Evolutionary conservation across 2,329 filamentous ascomycete genomes (phyloP).

Genomic region (Metarhizium guizhouense): DNA sequence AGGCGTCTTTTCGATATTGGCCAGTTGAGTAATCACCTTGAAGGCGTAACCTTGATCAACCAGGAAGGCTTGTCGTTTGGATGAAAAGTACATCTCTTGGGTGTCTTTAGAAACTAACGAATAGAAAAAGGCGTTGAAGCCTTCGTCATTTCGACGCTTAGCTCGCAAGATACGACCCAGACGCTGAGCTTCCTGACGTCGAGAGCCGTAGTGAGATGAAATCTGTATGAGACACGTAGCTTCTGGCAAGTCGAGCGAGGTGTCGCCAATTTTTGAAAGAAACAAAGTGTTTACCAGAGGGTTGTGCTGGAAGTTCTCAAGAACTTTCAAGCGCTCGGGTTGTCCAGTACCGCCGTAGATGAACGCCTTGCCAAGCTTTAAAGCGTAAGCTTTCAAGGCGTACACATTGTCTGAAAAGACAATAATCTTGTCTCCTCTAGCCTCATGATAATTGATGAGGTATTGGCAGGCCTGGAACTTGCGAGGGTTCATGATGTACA

Average conservation of each 20-base stretch:
- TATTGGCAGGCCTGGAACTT: conserved; percentile 98
- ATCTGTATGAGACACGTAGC: conserved; percentile 96
- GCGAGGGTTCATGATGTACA: conserved; percentile 95
- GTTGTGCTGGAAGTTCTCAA: conserved; percentile 94
- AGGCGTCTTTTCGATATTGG: conserved; percentile 78
- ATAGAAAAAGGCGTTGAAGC: conserved; percentile 99
- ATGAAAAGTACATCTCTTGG: conserved; percentile 95
- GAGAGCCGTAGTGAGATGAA: conserved; percentile 93
- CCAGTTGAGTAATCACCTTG: conserved; percentile 94
- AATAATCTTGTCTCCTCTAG: conserved; percentile 91
- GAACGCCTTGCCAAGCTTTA: conserved; percentile 75
- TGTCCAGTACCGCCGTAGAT: conserved; percentile 88
- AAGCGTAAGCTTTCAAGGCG: conserved; percentile 76
- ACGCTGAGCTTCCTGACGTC: conserved; percentile 90
- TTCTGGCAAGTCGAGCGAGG: conserved; percentile 92
- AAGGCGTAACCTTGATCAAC: conserved; percentile 98
- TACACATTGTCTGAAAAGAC: conserved; percentile 98
- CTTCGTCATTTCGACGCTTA: conserved; percentile 92
- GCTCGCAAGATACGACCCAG: conserved; percentile 88
- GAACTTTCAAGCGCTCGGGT: conserved; percentile 72
- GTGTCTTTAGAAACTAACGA: conserved; percentile 96
- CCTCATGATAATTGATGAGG: conserved; percentile 96
- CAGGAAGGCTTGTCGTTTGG: conserved; percentile 91
- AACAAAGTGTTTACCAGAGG: conserved; percentile 86
- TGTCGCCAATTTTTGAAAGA: conserved; percentile 95